These are phyloP conservation scores for Xanthoparmelia taractica DNA, from an alignment of 495 filamentous ascomycete species.

Conservation along the genomic window DNA sequence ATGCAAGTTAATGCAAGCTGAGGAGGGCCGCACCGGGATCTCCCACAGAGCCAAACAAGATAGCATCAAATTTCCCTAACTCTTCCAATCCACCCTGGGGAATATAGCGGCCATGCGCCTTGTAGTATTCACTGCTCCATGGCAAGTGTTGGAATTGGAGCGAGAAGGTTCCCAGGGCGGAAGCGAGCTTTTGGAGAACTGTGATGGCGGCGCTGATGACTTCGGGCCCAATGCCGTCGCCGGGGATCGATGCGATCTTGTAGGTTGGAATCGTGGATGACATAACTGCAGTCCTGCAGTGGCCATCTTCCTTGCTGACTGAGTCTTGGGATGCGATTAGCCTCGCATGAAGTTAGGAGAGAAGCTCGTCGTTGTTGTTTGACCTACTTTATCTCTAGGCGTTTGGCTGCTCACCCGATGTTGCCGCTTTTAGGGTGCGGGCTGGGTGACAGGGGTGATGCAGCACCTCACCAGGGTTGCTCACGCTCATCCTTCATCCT, in stretches of 20 bases:
- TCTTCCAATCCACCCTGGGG: slow-evolving; percentile 46
- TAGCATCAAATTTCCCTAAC: slow-evolving; percentile 47
- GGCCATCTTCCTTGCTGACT: background rate
- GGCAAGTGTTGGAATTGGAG: slow-evolving; percentile 43
- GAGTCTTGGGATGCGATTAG: background rate
- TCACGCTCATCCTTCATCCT: no score
- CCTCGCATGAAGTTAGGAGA: slow-evolving; percentile 17
- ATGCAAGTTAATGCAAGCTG: no score
- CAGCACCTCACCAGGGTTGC: no score
- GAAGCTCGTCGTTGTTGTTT: background rate
- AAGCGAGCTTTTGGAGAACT: slow-evolving; percentile 42
- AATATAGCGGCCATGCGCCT: slow-evolving; percentile 45
- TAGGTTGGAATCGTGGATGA: slow-evolving; percentile 15
- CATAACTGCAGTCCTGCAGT: background rate
- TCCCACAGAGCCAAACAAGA: slow-evolving; percentile 51
- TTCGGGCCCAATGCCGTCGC: slow-evolving; percentile 50
- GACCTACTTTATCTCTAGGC: no score
- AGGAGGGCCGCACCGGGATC: slow-evolving; percentile 30
- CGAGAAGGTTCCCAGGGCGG: slow-evolving; percentile 33
- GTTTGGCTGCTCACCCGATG: background rate
- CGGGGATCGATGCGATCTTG: slow-evolving; percentile 47
- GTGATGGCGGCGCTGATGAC: slow-evolving; percentile 47
- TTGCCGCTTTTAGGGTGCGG: background rate
- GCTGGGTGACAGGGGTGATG: background rate
- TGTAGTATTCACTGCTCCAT: slow-evolving; percentile 48